Percentiles rank a stretch among this genome's conserved stretches.
These are phyloP conservation scores for Rhodosporidiobolus odoratus DNA, from an alignment of 768 basidiomycete genomes.

Conservation along the genomic window DNA sequence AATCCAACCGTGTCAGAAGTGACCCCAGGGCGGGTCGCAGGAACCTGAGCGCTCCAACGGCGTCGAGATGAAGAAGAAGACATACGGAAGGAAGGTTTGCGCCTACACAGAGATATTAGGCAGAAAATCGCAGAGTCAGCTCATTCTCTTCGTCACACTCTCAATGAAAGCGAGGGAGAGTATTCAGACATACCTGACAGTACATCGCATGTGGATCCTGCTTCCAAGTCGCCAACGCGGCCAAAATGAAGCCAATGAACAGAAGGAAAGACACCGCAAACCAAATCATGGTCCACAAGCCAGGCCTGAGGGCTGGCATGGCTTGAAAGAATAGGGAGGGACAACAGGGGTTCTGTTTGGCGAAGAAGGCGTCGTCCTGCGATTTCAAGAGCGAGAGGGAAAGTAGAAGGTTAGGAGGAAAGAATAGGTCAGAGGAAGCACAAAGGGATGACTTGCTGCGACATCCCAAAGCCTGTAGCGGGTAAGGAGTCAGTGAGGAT, in stretches of 20 bases:
- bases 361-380: constrained; percentile 37
- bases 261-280: constrained; percentile 27
- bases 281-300: constrained; percentile 22
- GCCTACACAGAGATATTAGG: too few species aligned
- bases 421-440: too few species aligned
- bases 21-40: too few species aligned
- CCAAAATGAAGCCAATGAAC: constrained; percentile 37
- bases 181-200: constrained; percentile 27
- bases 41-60: too few species aligned
- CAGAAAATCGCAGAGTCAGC: background rate
- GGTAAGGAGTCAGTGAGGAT: background rate
- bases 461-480: constrained; percentile 28
- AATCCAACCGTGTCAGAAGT: too few species aligned
- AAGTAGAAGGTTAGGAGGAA: background rate
- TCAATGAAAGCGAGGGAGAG: background rate
- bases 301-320: constrained; percentile 8
- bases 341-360: constrained; percentile 30
- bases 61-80: too few species aligned
- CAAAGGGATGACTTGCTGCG: background rate
- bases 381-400: background rate
- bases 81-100: too few species aligned
- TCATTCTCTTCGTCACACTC: background rate
- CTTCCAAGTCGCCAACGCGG: constrained; percentile 32
- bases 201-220: constrained; percentile 30
- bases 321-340: constrained; percentile 10